Conservation (phyloP, 176 grass and related monocot genomes). For the Ensete ventricosum region DNA sequence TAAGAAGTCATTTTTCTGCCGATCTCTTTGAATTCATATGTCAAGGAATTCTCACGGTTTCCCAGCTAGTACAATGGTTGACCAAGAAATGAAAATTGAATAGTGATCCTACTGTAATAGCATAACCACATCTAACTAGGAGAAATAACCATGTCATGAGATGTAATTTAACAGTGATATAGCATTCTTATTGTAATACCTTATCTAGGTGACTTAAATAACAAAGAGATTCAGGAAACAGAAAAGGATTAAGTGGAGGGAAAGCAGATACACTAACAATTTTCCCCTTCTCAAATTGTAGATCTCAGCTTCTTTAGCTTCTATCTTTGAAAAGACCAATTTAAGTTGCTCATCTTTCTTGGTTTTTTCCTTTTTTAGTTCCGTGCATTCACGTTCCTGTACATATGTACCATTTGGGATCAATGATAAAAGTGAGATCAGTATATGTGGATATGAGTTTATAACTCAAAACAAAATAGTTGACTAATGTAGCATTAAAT, state of each 20-base stretch:
- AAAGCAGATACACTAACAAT: conserved; percentile 29
- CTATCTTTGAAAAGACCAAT: conserved; percentile 25
- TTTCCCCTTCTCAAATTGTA: conserved; percentile 43
- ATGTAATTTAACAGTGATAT: not conserved
- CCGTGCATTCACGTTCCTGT: conserved; percentile 54
- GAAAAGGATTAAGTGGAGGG: not conserved
- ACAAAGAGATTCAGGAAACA: not conserved
- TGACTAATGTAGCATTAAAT: too few relatives aligned
- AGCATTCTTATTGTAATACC: not conserved
- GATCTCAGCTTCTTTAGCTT: conserved; percentile 62
- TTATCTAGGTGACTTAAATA: not conserved
- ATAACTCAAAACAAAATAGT: too few relatives aligned
- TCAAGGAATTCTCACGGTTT: too few relatives aligned
- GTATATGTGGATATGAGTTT: too few relatives aligned
- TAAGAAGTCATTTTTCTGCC: too few relatives aligned
- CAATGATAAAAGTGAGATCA: not conserved
- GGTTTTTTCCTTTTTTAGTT: conserved; percentile 47
- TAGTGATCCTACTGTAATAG: too few relatives aligned
- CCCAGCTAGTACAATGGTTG: too few relatives aligned
- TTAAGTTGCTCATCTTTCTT: conserved; percentile 64
- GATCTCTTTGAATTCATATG: too few relatives aligned
- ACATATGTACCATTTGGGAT: conserved; percentile 7
- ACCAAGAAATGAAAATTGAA: too few relatives aligned
- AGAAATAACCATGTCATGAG: not conserved
- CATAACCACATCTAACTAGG: too few relatives aligned